Base-by-base conservation (phyloP, 306 rosid genomes). In the Vicia faba region DNA sequence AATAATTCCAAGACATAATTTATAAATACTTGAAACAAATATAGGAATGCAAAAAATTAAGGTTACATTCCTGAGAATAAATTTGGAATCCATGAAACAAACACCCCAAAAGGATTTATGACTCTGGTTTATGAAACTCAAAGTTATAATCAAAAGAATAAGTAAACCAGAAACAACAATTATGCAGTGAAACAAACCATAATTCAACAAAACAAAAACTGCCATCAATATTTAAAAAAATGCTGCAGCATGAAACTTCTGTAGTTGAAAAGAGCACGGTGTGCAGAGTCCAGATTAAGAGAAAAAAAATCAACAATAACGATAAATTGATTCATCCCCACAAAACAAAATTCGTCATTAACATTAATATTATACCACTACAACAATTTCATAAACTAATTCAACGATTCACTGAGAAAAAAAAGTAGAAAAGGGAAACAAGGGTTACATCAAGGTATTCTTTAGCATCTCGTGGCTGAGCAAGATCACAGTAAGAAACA, bases 401-500 rank as follows among this genome's bases (percentile, higher is more conserved):
- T 53, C 16, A 12, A 23, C 1, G 16, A 55, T 55, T 55, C 6
- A 26, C 3, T 12, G n/a, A 55, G 26, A 12, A 14, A 39, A 11
- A 20, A 16, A 48, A 26, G 18, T 53, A 39, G 68, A 19, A 50
- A 66, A 19, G 16, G 18, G 16, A 64, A 63, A 19, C 46, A 49
- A 61, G 41, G 54, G 5, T 75, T 87, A 92, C 98, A 33, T 93
- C 95, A 51, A 93, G 98, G 64, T 93, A 93, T 63, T 88, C 96
- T 69, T 93, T 90, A 59, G 97, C 99, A 72, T 93, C 99, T 12
- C 35, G 84, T 16, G 99, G 95, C 19, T 88, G 74, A 64, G 99
- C 95, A 28, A 85, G 83, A 75, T 93, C 95, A 60, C 96, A 93
- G 69, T 90, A 93, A 20, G 99, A 93, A 50, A 90, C 99, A 14